A percentile compares a stretch with the other conserved stretches of the same genome.
phyloP scores from a whole-genome alignment of 2,329 filamentous ascomycete species.

The Colletotrichum echinochloae region DNA sequence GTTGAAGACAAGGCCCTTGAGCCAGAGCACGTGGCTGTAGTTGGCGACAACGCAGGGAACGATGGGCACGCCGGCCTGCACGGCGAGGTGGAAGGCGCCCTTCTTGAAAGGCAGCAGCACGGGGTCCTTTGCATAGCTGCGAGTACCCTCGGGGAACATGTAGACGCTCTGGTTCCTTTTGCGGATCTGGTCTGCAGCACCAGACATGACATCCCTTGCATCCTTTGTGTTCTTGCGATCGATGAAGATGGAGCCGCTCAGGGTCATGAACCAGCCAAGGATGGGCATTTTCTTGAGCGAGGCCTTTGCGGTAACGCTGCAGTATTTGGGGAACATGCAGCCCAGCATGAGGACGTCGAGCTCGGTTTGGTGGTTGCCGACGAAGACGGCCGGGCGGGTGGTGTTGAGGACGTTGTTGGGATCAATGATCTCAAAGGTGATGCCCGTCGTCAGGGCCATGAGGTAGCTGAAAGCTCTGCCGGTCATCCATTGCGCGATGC shows the following conservation, averaged over 20 bases:
- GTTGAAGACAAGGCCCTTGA: slow-evolving; percentile 74
- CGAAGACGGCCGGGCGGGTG: slow-evolving; percentile 85
- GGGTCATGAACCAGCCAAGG: slow-evolving; percentile 92
- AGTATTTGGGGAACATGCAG: slow-evolving; percentile 88
- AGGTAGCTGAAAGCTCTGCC: slow-evolving; percentile 83
- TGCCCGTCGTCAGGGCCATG: slow-evolving; percentile 81
- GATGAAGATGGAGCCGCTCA: slow-evolving; percentile 94
- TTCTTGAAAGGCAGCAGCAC: slow-evolving; percentile 97
- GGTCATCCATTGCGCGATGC: slow-evolving; percentile 86
- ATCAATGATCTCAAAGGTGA: slow-evolving; percentile 82
- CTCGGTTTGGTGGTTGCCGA: slow-evolving; percentile 97
- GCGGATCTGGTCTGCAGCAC: slow-evolving; percentile 84
- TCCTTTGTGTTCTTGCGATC: slow-evolving; percentile 87
- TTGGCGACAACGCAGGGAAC: slow-evolving; percentile 87
- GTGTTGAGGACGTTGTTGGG: slow-evolving; percentile 70
- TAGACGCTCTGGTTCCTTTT: slow-evolving; percentile 79
- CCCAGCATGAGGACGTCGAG: slow-evolving; percentile 94
- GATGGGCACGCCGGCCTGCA: slow-evolving; percentile 93
- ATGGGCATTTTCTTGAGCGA: slow-evolving; percentile 77
- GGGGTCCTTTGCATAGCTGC: slow-evolving; percentile 87
- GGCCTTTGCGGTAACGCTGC: slow-evolving; percentile 92
- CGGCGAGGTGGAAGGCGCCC: slow-evolving; percentile 94
- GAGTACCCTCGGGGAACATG: slow-evolving; percentile 93
- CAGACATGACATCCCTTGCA: slow-evolving; percentile 86
- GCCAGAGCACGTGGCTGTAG: slow-evolving; percentile 78